phyloP scores from a whole-genome alignment of 2,329 filamentous ascomycete species.

The Ceratocystis albifundus region DNA sequence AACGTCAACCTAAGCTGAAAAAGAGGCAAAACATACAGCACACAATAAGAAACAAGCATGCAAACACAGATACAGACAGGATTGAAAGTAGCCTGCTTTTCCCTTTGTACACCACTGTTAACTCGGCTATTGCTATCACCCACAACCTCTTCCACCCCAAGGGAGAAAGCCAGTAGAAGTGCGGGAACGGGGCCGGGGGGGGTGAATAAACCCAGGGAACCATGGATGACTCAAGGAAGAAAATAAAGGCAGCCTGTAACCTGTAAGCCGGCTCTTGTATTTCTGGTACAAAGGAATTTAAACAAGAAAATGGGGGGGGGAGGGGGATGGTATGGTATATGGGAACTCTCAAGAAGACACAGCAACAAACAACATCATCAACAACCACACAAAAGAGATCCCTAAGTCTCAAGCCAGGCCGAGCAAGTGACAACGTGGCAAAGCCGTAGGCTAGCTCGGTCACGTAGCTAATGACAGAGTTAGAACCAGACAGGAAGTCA shows the following conservation, averaged over 20 bases:
- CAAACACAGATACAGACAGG: neutral
- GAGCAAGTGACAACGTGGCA: neutral
- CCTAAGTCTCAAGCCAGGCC: neutral
- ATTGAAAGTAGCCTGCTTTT: neutral
- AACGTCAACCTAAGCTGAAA: conserved; percentile 1
- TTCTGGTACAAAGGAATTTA: neutral
- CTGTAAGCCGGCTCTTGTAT: neutral
- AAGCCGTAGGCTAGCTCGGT: neutral
- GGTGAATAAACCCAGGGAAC: neutral
- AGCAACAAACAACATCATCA: neutral
- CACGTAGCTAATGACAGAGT: neutral
- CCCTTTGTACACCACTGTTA: neutral
- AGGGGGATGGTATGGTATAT: neutral
- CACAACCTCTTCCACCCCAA: neutral
- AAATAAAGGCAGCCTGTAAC: neutral
- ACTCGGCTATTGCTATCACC: neutral
- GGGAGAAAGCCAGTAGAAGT: neutral
- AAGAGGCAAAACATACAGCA: neutral
- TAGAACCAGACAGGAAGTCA: neutral
- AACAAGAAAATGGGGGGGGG: neutral
- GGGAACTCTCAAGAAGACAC: neutral
- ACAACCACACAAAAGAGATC: neutral
- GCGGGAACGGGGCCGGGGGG: neutral
- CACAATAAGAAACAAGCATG: neutral
- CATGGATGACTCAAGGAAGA: neutral